Conservation (phyloP, 2,329 filamentous ascomycete genomes). For the Colletotrichum tamarilloi region DNA sequence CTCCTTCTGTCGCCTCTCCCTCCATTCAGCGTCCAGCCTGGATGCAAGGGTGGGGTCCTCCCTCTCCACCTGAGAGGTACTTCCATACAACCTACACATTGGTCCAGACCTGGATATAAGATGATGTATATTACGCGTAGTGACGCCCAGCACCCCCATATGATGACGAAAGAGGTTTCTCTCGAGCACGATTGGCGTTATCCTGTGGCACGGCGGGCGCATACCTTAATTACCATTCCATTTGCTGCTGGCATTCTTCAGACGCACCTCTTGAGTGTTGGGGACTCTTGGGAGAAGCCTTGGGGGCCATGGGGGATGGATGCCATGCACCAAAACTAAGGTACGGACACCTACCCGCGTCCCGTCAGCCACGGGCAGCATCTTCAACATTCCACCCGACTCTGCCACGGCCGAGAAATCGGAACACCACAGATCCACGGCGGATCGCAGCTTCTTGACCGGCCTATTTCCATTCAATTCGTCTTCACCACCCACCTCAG, state of each 20-base stretch:
- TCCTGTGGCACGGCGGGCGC: background rate
- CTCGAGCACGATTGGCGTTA: background rate
- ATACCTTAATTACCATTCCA: background rate
- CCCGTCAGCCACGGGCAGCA: background rate
- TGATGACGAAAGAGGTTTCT: background rate
- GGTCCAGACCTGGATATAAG: fast-evolving
- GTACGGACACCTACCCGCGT: background rate
- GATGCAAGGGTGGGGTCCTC: background rate
- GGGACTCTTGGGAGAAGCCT: too few species aligned
- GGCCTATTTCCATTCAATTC: background rate
- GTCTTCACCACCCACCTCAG: background rate
- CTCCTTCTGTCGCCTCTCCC: background rate
- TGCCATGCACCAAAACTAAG: background rate
- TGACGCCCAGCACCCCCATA: background rate
- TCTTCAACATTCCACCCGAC: background rate
- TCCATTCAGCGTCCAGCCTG: background rate
- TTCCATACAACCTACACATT: background rate
- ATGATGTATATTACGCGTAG: background rate
- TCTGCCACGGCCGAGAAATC: background rate
- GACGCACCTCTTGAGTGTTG: background rate
- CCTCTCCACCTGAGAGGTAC: background rate
- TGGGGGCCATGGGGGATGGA: too few species aligned
- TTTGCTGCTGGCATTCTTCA: constrained; percentile 2
- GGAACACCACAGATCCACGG: background rate
- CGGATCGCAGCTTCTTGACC: background rate